Percentiles rank a stretch among this genome's conserved stretches.
Conservation (phyloP, 2,329 filamentous ascomycete genomes). For the Ophiostoma quercus region DNA sequence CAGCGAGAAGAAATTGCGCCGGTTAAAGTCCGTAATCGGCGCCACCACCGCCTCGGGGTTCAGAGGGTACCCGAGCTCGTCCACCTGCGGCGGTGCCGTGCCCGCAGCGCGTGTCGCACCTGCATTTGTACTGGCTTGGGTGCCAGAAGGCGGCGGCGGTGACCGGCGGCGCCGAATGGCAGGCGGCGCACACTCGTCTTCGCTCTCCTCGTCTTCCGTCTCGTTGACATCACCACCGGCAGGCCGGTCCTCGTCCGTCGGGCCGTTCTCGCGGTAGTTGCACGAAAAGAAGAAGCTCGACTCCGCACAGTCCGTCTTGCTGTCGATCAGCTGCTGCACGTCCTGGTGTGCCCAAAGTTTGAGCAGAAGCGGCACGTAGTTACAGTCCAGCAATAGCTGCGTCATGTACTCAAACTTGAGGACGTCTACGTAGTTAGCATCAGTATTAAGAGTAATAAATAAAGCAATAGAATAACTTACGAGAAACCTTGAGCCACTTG, state of each 20-base stretch:
- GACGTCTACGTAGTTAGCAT: constrained; percentile 55
- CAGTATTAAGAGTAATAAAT: not conserved
- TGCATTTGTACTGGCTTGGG: constrained; percentile 30
- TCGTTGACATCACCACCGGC: constrained; percentile 38
- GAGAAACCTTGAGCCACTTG: constrained; percentile 95
- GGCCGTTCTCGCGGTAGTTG: constrained; percentile 51
- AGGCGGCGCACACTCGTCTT: constrained; percentile 77
- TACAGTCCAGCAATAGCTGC: constrained; percentile 87
- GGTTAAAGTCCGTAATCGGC: constrained; percentile 84
- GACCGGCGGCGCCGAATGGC: constrained; percentile 63
- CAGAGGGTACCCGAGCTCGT: constrained; percentile 80
- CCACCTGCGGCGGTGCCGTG: constrained; percentile 60
- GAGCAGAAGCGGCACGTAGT: constrained; percentile 85
- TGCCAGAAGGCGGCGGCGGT: constrained; percentile 22
- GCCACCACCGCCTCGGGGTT: constrained; percentile 58
- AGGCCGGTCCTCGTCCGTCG: constrained; percentile 29
- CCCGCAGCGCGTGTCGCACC: constrained; percentile 61
- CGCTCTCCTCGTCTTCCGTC: constrained; percentile 52
- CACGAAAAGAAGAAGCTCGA: constrained; percentile 89
- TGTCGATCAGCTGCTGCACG: constrained; percentile 82
- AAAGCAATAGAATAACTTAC: constrained; percentile 48
- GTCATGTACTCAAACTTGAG: constrained; percentile 95
- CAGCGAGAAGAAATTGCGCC: constrained; percentile 88
- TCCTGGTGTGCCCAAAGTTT: constrained; percentile 95
- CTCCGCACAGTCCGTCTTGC: constrained; percentile 74